Conservation (phyloP, 1,139 yeast genomes). For the Debaryomyces singareniensis region DNA sequence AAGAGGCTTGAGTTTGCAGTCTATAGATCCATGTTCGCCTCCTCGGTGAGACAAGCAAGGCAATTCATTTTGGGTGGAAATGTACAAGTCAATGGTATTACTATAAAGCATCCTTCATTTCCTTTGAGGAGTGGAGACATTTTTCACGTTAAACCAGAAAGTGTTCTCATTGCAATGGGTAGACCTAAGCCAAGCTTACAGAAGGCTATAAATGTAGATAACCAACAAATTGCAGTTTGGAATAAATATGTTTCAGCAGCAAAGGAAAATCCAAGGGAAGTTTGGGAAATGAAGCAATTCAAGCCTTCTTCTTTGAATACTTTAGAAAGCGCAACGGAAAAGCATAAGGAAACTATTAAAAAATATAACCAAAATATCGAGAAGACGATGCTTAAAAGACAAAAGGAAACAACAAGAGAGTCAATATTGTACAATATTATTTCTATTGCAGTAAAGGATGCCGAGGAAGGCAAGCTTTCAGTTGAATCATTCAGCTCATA, state of each 20-base stretch:
- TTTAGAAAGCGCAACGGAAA: constrained; percentile 13
- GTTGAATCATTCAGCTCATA: constrained; percentile 15
- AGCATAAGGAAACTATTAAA: constrained; percentile 14
- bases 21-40: constrained; percentile 89
- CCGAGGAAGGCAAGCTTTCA: constrained; percentile 18
- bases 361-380: constrained; percentile 22
- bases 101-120: constrained; percentile 74
- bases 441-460: constrained; percentile 17
- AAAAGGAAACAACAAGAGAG: constrained; percentile 38
- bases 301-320: constrained; percentile 36
- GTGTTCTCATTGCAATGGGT: constrained; percentile 82
- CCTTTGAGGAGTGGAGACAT: constrained; percentile 80
- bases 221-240: constrained; percentile 67
- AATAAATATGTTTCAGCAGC: constrained; percentile 62
- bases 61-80: constrained; percentile 78
- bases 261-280: constrained; percentile 49
- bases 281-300: constrained; percentile 49
- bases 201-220: constrained; percentile 63
- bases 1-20: constrained; percentile 84
- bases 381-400: constrained; percentile 29
- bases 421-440: constrained; percentile 40
- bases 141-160: constrained; percentile 78
- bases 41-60: constrained; percentile 90
- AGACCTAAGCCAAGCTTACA: constrained; percentile 70
- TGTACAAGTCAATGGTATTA: constrained; percentile 79